Base-by-base conservation (phyloP, 768 basidiomycete genomes). In the Mycena vulgaris region DNA sequence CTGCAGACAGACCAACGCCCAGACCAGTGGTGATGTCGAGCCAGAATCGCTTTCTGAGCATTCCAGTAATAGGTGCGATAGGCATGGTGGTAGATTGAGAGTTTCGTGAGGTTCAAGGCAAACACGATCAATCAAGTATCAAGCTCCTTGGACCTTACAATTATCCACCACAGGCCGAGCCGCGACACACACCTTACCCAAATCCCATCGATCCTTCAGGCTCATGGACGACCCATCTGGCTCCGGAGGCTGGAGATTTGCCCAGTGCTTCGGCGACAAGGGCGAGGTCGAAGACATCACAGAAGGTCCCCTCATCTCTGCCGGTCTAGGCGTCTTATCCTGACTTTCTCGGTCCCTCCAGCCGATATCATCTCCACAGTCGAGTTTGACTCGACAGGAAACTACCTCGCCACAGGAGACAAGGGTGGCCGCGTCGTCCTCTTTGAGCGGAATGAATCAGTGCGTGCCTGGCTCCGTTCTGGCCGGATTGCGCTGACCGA, bases 281-380 rank as follows among this genome's bases (percentile, higher is more conserved):
- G 97, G 94, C 76, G 95, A 98, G 81, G 97, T 99, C 39, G 98
- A 98, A 79, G 98, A 99, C 82, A 99, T 99, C 79, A 99, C 98
- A 69, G 98, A 99, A 88, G 98, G 96, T 96, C 72, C 68, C 59
- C 55, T n/a, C n/a, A 58, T 49, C 37, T 53, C 49, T 70, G 14
- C 69, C 64, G 37, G 19, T 52, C 30, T 40, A 30, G 66, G 59
- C 64, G 66, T 61, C 39, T 55, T 48, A 72, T 61, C 63, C 56
- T 52, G 67, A 28, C 39, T 23, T 42, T 40, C 55, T 60, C 51
- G 37, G 16, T 39, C 49, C 77, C 31, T 75, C 71, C 84, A 98
- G 96, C 98, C 87, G 98, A 99, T 88, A 99, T 99, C 87, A 99
- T 99, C 83, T 99, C 98, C 57, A 98, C 97, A 69, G 98, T 99